These are phyloP conservation scores for Paecilomyces dactylethromorphus DNA, from an alignment of 2,329 filamentous ascomycete genomes.

Conservation along the genomic window DNA sequence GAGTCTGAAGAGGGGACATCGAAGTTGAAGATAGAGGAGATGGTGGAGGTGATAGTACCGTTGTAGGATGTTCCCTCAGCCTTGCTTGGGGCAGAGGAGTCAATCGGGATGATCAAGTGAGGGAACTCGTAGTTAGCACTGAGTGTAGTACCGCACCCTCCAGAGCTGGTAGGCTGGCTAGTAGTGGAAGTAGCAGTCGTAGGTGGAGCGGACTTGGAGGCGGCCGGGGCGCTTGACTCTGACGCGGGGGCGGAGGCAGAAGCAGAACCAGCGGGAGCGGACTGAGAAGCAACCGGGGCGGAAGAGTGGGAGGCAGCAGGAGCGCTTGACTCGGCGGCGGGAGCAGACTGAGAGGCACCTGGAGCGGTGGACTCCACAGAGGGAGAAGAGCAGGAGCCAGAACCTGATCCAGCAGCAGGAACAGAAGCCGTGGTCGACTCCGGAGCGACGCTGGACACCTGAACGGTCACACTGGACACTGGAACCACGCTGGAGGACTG, in stretches of 20 bases:
- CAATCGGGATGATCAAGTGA: slow-evolving; percentile 57
- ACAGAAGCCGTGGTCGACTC: not conserved
- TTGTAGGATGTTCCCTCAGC: slow-evolving; percentile 50
- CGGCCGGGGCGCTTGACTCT: not conserved
- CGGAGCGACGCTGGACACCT: not conserved
- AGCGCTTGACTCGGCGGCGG: slow-evolving; percentile 6
- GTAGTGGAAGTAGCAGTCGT: not conserved
- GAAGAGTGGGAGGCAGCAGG: slow-evolving; percentile 1
- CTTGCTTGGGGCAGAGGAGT: slow-evolving; percentile 47
- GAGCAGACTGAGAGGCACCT: not conserved
- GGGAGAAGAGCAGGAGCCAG: slow-evolving; percentile 6
- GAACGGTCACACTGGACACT: too few species aligned
- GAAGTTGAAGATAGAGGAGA: slow-evolving; percentile 63
- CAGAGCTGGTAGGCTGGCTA: slow-evolving; percentile 9
- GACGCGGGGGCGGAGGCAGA: not conserved
- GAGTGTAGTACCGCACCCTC: slow-evolving; percentile 41
- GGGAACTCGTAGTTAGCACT: slow-evolving; percentile 49
- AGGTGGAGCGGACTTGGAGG: too few species aligned
- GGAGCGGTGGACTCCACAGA: slow-evolving; percentile 1
- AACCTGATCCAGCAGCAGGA: slow-evolving; percentile 3
- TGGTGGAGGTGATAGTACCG: slow-evolving; percentile 47
- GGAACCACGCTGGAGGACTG: slow-evolving; percentile 3
- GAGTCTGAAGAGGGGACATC: slow-evolving; percentile 50
- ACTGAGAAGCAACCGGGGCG: not conserved
- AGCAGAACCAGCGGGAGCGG: slow-evolving; percentile 1